Evolutionary conservation across 345 rosid genomes (phyloP).

Genomic region (Trapa incisa): DNA sequence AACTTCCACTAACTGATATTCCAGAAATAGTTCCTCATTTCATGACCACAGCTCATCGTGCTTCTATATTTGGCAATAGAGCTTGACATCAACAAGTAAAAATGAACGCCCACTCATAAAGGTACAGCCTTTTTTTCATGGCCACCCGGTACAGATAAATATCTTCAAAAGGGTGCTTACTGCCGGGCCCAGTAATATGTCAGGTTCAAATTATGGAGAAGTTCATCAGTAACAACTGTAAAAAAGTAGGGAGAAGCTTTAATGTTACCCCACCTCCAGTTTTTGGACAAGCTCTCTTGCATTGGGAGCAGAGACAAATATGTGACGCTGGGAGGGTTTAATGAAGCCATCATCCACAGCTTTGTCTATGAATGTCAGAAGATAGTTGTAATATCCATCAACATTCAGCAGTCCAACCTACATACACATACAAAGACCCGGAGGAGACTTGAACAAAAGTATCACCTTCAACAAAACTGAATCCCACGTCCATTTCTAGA

Average conservation of each 20-base stretch:
- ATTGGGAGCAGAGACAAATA: constrained; percentile 48
- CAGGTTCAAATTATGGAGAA: neutral
- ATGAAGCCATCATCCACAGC: constrained; percentile 46
- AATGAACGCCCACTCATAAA: neutral
- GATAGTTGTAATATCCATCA: constrained; percentile 31
- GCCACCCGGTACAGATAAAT: neutral
- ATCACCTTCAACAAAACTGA: too few species aligned
- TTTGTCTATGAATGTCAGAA: constrained; percentile 35
- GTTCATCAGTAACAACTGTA: neutral
- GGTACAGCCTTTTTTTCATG: neutral
- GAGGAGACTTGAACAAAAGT: neutral
- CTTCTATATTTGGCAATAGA: neutral
- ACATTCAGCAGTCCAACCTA: constrained; percentile 44
- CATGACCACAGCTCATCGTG: neutral
- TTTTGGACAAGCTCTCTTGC: constrained; percentile 40
- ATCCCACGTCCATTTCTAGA: neutral
- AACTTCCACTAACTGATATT: neutral
- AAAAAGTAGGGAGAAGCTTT: neutral
- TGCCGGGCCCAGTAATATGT: neutral
- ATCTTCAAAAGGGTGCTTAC: neutral
- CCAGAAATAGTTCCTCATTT: neutral
- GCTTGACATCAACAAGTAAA: neutral
- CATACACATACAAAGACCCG: neutral
- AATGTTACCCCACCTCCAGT: constrained; percentile 34
- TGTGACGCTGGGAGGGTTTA: constrained; percentile 42